Evolutionary conservation across 176 grass and related monocot species (phyloP).

Genomic region (Triticum aestivum): DNA sequence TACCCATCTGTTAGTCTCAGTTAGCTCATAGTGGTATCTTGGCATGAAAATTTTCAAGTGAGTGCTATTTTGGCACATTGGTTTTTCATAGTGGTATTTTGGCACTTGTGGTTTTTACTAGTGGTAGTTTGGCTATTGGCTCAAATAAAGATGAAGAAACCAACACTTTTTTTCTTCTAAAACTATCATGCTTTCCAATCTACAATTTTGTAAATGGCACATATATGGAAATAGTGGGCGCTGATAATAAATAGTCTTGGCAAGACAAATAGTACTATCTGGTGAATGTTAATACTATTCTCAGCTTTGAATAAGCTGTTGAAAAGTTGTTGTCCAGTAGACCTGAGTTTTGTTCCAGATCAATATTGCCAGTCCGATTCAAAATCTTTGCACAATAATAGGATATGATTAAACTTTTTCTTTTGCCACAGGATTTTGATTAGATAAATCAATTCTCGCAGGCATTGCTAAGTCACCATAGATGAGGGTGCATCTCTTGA

Average conservation of each 20-base stretch:
- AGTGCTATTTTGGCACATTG: too few relatives aligned
- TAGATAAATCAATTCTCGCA: neutral
- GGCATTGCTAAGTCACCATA: constrained; percentile 35
- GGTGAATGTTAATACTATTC: neutral
- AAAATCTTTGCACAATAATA: neutral
- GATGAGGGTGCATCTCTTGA: neutral
- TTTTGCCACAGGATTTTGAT: neutral
- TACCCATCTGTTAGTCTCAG: too few relatives aligned
- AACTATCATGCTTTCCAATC: neutral
- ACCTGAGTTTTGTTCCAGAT: neutral
- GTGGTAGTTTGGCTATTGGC: too few relatives aligned
- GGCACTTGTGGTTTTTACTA: too few relatives aligned
- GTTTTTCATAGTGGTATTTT: too few relatives aligned
- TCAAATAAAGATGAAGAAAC: neutral
- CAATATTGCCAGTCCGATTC: neutral
- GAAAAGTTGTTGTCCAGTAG: too few relatives aligned
- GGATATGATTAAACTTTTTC: neutral
- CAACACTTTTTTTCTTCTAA: neutral
- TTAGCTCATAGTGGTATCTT: too few relatives aligned
- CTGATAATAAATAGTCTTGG: too few relatives aligned
- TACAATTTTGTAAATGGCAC: neutral
- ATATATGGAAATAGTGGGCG: neutral
- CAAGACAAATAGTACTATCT: neutral
- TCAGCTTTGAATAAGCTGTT: neutral
- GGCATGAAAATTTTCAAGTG: too few relatives aligned